Evolutionary conservation across 139 green algal genomes (phyloP).

Genomic region (Ostreobium quekettii): DNA sequence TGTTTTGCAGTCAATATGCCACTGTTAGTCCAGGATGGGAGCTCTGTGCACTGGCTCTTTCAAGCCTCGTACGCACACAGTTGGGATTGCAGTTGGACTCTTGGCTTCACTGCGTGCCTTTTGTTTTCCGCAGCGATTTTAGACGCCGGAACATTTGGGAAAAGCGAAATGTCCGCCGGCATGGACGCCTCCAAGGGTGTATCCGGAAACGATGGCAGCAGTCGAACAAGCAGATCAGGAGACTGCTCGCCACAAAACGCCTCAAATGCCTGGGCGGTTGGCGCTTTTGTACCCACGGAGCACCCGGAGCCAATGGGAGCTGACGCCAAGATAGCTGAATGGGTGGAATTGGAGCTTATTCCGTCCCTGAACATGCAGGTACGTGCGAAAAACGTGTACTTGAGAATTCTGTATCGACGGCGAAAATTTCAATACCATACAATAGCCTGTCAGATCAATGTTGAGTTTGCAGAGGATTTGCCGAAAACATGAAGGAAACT

Average conservation of each 20-base stretch:
- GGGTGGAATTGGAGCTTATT: conserved; percentile 56
- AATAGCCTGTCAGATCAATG: not conserved
- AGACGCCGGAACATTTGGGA: no score
- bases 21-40: no score
- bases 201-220: no score
- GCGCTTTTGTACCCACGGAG: not conserved
- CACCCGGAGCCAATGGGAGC: not conserved
- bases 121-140: no score
- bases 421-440: not conserved
- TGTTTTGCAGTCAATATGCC: no score
- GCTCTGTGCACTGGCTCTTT: no score
- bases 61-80: no score
- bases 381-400: not conserved
- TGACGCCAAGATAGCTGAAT: conserved; percentile 26
- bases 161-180: no score
- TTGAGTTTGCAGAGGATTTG: not conserved
- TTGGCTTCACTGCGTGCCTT: no score
- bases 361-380: conserved; percentile 52
- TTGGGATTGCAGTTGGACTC: no score
- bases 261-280: not conserved
- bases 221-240: no score
- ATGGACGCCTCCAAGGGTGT: no score
- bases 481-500: not conserved
- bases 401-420: not conserved
- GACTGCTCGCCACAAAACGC: not conserved